Percentiles rank a stretch among this genome's conserved stretches.
Conservation (phyloP, 179 eudicot genomes). For the Beta corolliflora region DNA sequence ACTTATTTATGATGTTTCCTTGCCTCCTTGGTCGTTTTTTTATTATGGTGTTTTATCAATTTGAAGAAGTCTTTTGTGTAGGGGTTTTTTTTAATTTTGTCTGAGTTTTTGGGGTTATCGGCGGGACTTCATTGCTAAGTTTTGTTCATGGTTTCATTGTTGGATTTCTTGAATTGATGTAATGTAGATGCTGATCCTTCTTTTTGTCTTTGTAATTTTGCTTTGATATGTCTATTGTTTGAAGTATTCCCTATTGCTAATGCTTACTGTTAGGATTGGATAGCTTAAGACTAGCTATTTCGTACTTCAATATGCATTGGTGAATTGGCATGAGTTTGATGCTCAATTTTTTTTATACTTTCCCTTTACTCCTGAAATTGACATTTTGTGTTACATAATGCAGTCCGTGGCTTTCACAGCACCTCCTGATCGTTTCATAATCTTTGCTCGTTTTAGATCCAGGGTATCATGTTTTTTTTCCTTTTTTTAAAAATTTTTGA, state of each 20-base stretch:
- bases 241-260: not conserved
- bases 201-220: not conserved
- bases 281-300: no score
- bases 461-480: no score
- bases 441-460: no score
- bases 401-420: conserved; percentile 76
- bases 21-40: not conserved
- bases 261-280: no score
- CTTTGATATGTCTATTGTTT: not conserved
- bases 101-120: not conserved
- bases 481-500: no score
- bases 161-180: not conserved
- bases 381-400: conserved; percentile 20
- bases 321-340: not conserved
- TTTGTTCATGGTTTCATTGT: not conserved
- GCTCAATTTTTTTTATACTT: not conserved
- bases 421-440: no score
- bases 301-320: no score
- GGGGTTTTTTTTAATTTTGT: not conserved
- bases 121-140: not conserved
- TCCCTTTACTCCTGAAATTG: conserved; percentile 8
- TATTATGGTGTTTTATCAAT: not conserved
- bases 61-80: not conserved
- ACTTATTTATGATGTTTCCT: not conserved
- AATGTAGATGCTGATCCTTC: not conserved